Evolutionary conservation across 2,329 filamentous ascomycete genomes (phyloP).

Genomic region (Hypoxylon sp.): DNA sequence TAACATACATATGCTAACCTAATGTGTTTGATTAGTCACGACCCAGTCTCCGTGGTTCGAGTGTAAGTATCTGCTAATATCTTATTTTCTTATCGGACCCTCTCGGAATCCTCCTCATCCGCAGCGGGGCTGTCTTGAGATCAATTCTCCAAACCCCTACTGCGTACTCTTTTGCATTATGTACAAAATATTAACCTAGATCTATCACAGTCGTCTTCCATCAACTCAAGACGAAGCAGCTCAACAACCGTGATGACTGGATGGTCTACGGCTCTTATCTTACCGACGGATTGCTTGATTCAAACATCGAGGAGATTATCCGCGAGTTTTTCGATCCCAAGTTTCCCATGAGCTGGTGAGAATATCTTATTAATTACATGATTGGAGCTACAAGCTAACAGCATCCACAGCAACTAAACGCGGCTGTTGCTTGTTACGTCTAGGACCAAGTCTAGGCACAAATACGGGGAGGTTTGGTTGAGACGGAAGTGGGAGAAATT

Average conservation of each 20-base stretch:
- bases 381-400: not conserved
- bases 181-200: not conserved
- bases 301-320: not conserved
- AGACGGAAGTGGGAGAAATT: not conserved
- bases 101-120: not conserved
- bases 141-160: not conserved
- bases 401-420: not conserved
- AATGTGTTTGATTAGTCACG: not conserved
- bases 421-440: not conserved
- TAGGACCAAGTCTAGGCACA: not conserved
- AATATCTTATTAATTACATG: not conserved
- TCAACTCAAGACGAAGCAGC: not conserved
- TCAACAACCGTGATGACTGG: not conserved
- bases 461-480: not conserved
- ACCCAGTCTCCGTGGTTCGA: not conserved
- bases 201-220: not conserved
- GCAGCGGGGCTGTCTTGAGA: not conserved
- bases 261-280: not conserved
- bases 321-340: not conserved
- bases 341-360: slow-evolving; percentile 2
- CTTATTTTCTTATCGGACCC: not conserved
- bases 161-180: not conserved
- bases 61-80: not conserved
- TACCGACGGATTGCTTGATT: not conserved
- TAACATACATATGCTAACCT: not conserved